Conservation (phyloP, 768 basidiomycete genomes). For the Harrya chromipes region DNA sequence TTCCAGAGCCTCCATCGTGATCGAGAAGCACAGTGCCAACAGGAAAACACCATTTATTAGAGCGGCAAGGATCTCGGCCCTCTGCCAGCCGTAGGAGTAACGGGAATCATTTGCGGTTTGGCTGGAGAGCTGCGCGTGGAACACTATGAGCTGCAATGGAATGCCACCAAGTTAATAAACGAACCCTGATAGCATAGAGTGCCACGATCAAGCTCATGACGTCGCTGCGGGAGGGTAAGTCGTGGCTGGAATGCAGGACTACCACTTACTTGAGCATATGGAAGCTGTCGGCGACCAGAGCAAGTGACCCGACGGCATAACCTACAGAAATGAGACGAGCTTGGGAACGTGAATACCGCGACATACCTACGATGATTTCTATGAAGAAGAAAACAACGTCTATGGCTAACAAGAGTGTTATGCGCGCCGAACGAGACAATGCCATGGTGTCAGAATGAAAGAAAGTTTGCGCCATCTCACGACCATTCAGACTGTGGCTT, state of each 20-base stretch:
- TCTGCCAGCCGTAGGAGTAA: slow-evolving; percentile 99
- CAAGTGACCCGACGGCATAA: slow-evolving; percentile 94
- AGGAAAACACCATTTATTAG: slow-evolving; percentile 96
- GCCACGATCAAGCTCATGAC: slow-evolving; percentile 94
- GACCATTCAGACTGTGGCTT: slow-evolving; percentile 1
- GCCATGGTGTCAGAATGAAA: slow-evolving; percentile 21
- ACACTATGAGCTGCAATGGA: slow-evolving; percentile 2
- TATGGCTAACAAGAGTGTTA: slow-evolving; percentile 74
- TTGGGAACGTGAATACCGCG: slow-evolving; percentile 9
- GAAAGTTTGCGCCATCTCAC: neutral
- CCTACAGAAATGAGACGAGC: slow-evolving; percentile 42
- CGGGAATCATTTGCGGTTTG: slow-evolving; percentile 58
- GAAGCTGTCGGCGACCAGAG: slow-evolving; percentile 94
- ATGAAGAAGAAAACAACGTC: slow-evolving; percentile 86
- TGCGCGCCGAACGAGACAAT: slow-evolving; percentile 67
- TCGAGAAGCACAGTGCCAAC: slow-evolving; percentile 94
- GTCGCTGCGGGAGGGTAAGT: slow-evolving; percentile 58
- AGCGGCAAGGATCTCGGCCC: slow-evolving; percentile 94
- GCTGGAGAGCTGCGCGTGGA: slow-evolving; percentile 54
- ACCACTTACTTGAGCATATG: slow-evolving; percentile 93
- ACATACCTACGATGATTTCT: slow-evolving; percentile 74
- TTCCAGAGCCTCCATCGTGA: slow-evolving; percentile 86
- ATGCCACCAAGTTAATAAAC: slow-evolving; percentile 1
- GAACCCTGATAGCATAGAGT: slow-evolving; percentile 87
- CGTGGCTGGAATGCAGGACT: neutral